These are phyloP conservation scores for Sechiopsis laciniata DNA, from an alignment of 306 rosid genomes.

Conservation along the genomic window DNA sequence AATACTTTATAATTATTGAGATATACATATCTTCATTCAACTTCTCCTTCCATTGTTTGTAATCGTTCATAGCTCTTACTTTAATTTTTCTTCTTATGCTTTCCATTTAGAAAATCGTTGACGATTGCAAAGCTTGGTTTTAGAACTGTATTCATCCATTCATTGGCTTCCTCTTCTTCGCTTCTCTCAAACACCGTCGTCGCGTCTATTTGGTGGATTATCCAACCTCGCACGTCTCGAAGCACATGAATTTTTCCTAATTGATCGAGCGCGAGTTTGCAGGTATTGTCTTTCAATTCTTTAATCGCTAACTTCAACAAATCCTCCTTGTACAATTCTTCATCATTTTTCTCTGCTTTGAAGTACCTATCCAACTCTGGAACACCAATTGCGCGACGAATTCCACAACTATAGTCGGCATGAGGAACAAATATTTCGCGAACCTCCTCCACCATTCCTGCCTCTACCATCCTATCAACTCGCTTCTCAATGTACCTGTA, in stretches of 20 bases:
- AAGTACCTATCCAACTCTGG: conserved; percentile 24
- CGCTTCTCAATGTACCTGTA: conserved; percentile 19
- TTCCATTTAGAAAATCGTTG: not conserved
- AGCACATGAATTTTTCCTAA: conserved; percentile 21
- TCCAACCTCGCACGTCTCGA: conserved; percentile 26
- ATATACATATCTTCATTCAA: no score
- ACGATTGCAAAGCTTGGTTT: conserved; percentile 23
- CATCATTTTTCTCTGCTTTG: not conserved
- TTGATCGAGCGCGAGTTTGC: conserved; percentile 17
- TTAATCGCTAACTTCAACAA: conserved; percentile 11
- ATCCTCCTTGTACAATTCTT: not conserved
- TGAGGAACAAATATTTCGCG: conserved; percentile 17
- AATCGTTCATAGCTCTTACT: no score
- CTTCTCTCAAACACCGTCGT: conserved; percentile 21
- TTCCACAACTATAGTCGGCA: conserved; percentile 21
- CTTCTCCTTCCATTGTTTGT: no score
- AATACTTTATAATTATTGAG: no score
- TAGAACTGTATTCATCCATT: conserved; percentile 25
- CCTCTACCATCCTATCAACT: conserved; percentile 32
- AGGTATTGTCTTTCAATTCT: conserved; percentile 25
- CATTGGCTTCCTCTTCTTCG: conserved; percentile 9
- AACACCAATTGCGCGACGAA: conserved; percentile 29
- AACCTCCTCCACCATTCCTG: conserved; percentile 30
- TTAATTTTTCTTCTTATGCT: no score
- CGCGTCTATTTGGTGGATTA: conserved; percentile 26